Evolutionary conservation across 805 yeast species (phyloP).

Genomic region (Cyberlindnera xishuangbannaensis): DNA sequence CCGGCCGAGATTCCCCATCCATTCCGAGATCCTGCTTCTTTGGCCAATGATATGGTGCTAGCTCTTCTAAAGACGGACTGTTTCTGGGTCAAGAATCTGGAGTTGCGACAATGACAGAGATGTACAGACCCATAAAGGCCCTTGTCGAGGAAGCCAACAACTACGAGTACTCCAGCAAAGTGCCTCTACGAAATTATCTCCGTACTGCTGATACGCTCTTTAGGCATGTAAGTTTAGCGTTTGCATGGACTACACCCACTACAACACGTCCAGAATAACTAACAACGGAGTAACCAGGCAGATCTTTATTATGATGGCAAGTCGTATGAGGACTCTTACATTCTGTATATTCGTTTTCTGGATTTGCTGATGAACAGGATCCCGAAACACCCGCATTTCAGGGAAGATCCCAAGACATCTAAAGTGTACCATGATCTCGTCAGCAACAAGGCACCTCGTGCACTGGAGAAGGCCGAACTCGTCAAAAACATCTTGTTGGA

Average conservation of each 20-base stretch:
- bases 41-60: too few species aligned
- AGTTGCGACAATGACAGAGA: constrained; percentile 1
- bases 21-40: too few species aligned
- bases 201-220: constrained; percentile 44
- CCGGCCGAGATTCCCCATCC: too few species aligned
- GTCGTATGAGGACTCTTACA: constrained; percentile 44
- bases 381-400: constrained; percentile 40
- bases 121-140: constrained; percentile 22
- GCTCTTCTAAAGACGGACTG: too few species aligned
- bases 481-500: constrained; percentile 26
- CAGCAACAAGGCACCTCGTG: constrained; percentile 20
- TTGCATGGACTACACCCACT: background rate
- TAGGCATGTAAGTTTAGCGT: constrained; percentile 31
- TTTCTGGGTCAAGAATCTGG: too few species aligned
- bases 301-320: constrained; percentile 38
- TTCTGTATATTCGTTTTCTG: constrained; percentile 52
- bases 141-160: constrained; percentile 43
- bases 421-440: constrained; percentile 13
- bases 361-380: constrained; percentile 48
- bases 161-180: constrained; percentile 46
- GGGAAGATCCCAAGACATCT: constrained; percentile 16
- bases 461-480: constrained; percentile 21
- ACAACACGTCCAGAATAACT: constrained; percentile 5
- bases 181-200: constrained; percentile 50
- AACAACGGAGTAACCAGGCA: constrained; percentile 26